These are phyloP conservation scores for Sordariomycetes sp. DNA, from an alignment of 2,329 filamentous ascomycete genomes.

Conservation along the genomic window DNA sequence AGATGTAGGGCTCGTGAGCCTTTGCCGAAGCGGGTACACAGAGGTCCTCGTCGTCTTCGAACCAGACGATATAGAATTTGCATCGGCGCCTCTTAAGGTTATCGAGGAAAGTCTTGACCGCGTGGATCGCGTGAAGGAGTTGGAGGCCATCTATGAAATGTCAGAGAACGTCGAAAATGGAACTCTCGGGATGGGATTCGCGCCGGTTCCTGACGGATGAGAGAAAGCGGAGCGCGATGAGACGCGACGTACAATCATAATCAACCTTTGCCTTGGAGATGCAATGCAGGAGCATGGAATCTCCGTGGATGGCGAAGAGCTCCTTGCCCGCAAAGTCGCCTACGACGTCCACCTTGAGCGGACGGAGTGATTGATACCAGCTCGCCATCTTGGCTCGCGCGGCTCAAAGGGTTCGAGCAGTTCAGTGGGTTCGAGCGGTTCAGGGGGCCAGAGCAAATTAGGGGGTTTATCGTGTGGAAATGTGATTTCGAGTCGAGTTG, in stretches of 20 bases:
- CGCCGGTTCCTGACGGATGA: not conserved
- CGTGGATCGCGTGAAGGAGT: constrained; percentile 58
- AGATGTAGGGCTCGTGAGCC: constrained; percentile 28
- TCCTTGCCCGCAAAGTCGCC: constrained; percentile 69
- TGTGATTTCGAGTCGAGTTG: no score
- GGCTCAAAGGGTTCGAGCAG: no score
- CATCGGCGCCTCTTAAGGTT: constrained; percentile 53
- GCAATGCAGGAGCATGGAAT: constrained; percentile 57
- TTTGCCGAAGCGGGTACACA: constrained; percentile 42
- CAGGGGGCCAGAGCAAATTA: no score
- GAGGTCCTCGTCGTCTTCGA: constrained; percentile 42
- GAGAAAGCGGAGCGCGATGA: not conserved
- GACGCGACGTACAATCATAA: constrained; percentile 33
- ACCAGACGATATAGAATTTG: constrained; percentile 63
- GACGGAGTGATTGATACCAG: constrained; percentile 9
- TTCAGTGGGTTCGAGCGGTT: no score
- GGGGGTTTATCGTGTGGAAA: no score
- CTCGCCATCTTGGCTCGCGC: not conserved
- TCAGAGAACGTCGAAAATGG: not conserved
- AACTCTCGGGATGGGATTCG: no score
- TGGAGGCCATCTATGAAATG: constrained; percentile 48
- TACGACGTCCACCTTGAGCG: constrained; percentile 49
- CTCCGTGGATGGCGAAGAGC: constrained; percentile 62
- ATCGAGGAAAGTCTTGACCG: constrained; percentile 54
- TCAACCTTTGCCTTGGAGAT: constrained; percentile 52